Percentiles rank a stretch among this genome's conserved stretches.
Conservation (phyloP, 805 yeast genomes). For the Hagleromyces aurorensis region DNA sequence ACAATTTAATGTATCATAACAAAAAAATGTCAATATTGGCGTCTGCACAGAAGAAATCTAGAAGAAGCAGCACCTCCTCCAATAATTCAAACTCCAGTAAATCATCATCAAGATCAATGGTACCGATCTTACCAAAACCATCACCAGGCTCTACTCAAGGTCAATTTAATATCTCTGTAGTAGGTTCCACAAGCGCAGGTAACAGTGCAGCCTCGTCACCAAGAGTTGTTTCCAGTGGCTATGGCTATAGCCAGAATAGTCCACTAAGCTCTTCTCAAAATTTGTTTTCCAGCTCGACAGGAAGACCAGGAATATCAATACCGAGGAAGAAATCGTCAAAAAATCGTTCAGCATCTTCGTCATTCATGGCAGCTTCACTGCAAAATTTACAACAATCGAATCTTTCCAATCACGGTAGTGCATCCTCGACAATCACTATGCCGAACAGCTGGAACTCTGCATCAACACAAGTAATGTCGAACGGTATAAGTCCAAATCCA, state of each 20-base stretch:
- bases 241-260: conserved; percentile 10
- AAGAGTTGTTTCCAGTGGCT: conserved; percentile 10
- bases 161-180: conserved; percentile 7
- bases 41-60: conserved; percentile 11
- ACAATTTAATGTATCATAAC: conserved; percentile 16
- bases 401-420: conserved; percentile 6
- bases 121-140: conserved; percentile 32
- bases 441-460: conserved; percentile 17
- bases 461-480: conserved; percentile 3
- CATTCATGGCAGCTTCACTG: conserved; percentile 24
- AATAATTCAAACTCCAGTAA: conserved; percentile 24
- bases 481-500: conserved; percentile 12
- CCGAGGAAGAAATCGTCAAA: conserved; percentile 27
- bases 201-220: conserved; percentile 29
- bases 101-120: conserved; percentile 27
- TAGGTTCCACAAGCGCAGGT: conserved; percentile 16
- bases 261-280: conserved; percentile 13
- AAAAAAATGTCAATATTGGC: conserved; percentile 7
- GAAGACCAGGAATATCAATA: conserved; percentile 23
- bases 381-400: conserved; percentile 20
- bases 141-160: conserved; percentile 14
- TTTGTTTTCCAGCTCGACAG: conserved; percentile 17
- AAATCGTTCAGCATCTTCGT: conserved; percentile 25
- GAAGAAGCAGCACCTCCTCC: conserved; percentile 29
- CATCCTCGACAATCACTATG: conserved; percentile 12